Base-by-base conservation (phyloP, 257 asterid genomes). In the Echites panduratus region DNA sequence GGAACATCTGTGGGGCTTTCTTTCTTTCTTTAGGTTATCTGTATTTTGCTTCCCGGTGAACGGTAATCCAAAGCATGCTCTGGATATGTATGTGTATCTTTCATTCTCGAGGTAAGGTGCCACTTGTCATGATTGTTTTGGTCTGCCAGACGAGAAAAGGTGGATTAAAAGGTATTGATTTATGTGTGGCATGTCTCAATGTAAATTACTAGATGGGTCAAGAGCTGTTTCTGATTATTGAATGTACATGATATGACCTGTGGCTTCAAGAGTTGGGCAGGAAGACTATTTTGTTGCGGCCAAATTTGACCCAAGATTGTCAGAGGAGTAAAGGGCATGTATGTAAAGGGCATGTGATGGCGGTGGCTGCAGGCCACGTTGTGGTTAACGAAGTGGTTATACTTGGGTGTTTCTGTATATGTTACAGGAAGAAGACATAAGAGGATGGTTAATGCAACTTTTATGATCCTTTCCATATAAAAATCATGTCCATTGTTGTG, bases 151-250 rank as follows among this genome's bases (percentile, higher is more conserved):
- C 35, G 44, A 20, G 56, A 50, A 53, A 72, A 26, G 70, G 69
- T 70, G 41, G 72, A 69, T 53, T 19, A 45, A 32, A 74, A 27
- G 68, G 56, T 65, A 38, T 17, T 40, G 62, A 50, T 19, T 27
- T 9, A 26, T 71, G 50, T 14, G 14, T 38, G 16, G 45, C 56
- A 70, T 32, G 54, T 53, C 44, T 49, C 58, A 41, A 2, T 27
- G 47, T 9, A 13, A 43, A 48, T 71, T 66, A 13, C 61, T 54
- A 24, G 45, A 26, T 53, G 69, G 65, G 75, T 61, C 65, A 49
- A 38, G 70, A 80, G 73, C 56, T 66, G 71, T 78, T 61, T 27
- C 64, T 56, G 67, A 45, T 63, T 69, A 63, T 63, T 48, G 9
- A 62, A 78, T 22, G 68, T 63, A 71, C 44, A 10, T 59, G 48